Evolutionary conservation across 139 green algal genomes (phyloP), one percentile per base, ranked within the genome.

Genomic region (Chlamydomonas sphaeroides): DNA sequence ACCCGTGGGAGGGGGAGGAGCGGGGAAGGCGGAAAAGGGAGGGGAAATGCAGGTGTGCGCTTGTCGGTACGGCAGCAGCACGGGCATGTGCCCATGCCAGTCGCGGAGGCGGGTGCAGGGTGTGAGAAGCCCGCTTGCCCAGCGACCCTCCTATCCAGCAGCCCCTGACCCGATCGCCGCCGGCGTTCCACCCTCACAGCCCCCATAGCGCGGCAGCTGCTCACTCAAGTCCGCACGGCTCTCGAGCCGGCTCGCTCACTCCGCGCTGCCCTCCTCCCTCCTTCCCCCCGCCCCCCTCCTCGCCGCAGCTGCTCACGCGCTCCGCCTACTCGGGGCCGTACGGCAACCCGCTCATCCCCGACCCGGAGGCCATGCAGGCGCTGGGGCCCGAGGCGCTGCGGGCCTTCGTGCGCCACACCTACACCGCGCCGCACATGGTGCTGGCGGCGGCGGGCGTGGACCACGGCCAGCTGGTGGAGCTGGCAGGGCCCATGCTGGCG

Each of bases 391-490:
- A 94, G n/a, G 79, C 78, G 26, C 68, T 97, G 81, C 66, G 77
- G 41, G 84, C 92, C 56, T 98, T 89, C 48, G 32, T 65, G 23
- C 35, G 61, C 5, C 57, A 41, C 42, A 92, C 95, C 81, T 98
- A 92, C 86, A 92, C 83, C 53, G 28, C 77, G 86, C 49, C 87
- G 89, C 80, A 97, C 61, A 48, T 98, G 33, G 96, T 98, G 61
- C 86, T 98, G 49, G 93, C 96, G 15, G 96, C 86, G 15, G 82
- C 95, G 5, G 97, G 97, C 1, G 83, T 95, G 25, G 89, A 96
- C n/a, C 96, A 99, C 86, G 59, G 69, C 25, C 82, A 93, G 78
- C 87, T 98, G 35, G 80, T 96, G 53, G 73, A 82, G 21, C 73
- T 96, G 63, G 91, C 92, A 11, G 70, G 87, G 66, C 92, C 93